phyloP scores from a whole-genome alignment of 495 filamentous ascomycete genomes.

The Neurospora sp. region DNA sequence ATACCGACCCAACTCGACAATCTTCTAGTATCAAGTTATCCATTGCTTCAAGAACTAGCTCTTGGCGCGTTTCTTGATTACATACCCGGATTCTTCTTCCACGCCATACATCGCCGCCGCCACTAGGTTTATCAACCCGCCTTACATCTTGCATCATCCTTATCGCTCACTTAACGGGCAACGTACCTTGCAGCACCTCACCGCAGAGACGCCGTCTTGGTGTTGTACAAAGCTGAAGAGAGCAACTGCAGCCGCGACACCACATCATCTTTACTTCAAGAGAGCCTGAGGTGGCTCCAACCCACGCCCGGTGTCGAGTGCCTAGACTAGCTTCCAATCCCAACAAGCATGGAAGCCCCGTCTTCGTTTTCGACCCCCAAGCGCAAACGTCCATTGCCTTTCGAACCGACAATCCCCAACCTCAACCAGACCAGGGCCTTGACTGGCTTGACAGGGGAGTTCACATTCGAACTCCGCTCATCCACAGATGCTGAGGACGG shows the following conservation, averaged over 20 bases:
- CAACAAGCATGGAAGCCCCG: background rate
- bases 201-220: background rate
- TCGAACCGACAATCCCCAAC: background rate
- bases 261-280: background rate
- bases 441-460: slow-evolving; percentile 10
- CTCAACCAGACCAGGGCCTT: slow-evolving; percentile 5
- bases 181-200: background rate
- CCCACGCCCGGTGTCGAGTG: background rate
- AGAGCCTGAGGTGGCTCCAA: background rate
- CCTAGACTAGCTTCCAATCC: too few relatives aligned
- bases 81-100: background rate
- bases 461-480: slow-evolving; percentile 27
- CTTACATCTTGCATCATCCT: background rate
- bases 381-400: background rate
- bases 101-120: background rate
- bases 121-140: background rate
- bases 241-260: background rate
- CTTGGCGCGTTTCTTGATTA: background rate
- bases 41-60: background rate
- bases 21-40: background rate
- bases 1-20: background rate
- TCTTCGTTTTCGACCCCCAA: background rate
- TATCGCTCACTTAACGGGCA: background rate
- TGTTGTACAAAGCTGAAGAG: background rate
- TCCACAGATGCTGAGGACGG: slow-evolving; percentile 21